Base-by-base conservation (phyloP, 2,329 filamentous ascomycete genomes). In the Talaromyces piceae region DNA sequence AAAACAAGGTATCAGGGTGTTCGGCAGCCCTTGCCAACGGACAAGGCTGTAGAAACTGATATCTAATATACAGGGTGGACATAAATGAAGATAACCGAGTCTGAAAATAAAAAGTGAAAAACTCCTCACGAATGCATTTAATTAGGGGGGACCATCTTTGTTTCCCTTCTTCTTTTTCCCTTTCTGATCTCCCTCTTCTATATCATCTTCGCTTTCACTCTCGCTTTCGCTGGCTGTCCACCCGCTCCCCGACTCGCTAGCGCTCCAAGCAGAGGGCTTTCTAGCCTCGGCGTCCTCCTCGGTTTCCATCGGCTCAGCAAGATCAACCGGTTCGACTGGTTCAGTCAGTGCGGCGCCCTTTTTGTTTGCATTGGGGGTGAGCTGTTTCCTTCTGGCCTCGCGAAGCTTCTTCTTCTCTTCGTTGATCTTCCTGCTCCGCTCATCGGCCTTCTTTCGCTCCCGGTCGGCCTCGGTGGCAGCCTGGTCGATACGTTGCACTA, bases 401-500 rank as follows among this genome's bases (percentile, higher is more conserved):
- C 59, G 54, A 20, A 57, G 51, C 43, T 57, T 53, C 30, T 54
- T 54, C 30, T 46, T 45, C 7, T 60, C 59, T 28, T 59, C 59
- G 16, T 37, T 37, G 16, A 37, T 7, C 50, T 63, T 26, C 25
- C 47, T 53, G 54, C 55, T 60, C 22, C 58, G 54, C 27, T 63
- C 56, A 22, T 58, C 54, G 20, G 56, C 50, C 44, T 57, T 52
- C 30, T 54, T 54, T 33, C 45, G 44, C 7, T 60, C 59, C 31
- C 58, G 59, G 12, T 69, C 58, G 33, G 64, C 60, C 37, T 66
- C 63, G 3, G 23, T 46, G 2, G 60, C 37, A 3, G 57, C 50
- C 26, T 69, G 67, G 48, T 73, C 72, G 39, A 63, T 49, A 28
- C 67, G 56, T n/a, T 70, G 68, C 54, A 80, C 73, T 50, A 83